These are phyloP conservation scores for Guyanaporus albipodus DNA, from an alignment of 768 basidiomycete species.

Conservation along the genomic window DNA sequence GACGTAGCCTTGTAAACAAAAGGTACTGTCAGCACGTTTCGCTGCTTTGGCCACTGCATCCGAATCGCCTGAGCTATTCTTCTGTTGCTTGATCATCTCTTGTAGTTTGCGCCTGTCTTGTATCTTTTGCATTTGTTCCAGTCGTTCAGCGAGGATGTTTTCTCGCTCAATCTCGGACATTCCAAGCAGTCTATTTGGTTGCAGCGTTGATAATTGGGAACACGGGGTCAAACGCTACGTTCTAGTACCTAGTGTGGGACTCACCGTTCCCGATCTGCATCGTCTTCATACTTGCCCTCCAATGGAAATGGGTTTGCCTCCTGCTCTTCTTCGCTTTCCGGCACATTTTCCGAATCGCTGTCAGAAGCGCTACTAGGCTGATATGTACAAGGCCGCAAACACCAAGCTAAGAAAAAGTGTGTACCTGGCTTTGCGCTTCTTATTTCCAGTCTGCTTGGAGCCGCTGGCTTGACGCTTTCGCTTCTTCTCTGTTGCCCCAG, in stretches of 20 bases:
- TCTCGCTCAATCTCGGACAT: conserved; percentile 91
- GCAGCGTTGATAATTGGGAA: conserved; percentile 5
- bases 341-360: conserved; percentile 46
- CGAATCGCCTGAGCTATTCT: conserved; percentile 42
- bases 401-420: conserved; percentile 22
- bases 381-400: not conserved
- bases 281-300: conserved; percentile 88
- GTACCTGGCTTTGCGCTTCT: conserved; percentile 75
- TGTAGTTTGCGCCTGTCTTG: conserved; percentile 69
- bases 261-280: conserved; percentile 77
- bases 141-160: conserved; percentile 72
- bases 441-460: conserved; percentile 43
- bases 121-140: conserved; percentile 75
- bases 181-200: conserved; percentile 55
- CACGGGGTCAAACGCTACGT: conserved; percentile 26
- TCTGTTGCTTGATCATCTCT: conserved; percentile 68
- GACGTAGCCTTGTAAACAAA: conserved; percentile 1
- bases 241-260: conserved; percentile 33
- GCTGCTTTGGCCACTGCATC: conserved; percentile 69
- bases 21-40: conserved; percentile 54
- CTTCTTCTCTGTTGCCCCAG: conserved; percentile 64
- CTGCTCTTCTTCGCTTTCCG: conserved; percentile 58
- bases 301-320: conserved; percentile 75
- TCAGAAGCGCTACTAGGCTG: conserved; percentile 35
- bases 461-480: conserved; percentile 53